Evolutionary conservation across 2,329 filamentous ascomycete species (phyloP).

Genomic region (Reticulascus tulasneorum): DNA sequence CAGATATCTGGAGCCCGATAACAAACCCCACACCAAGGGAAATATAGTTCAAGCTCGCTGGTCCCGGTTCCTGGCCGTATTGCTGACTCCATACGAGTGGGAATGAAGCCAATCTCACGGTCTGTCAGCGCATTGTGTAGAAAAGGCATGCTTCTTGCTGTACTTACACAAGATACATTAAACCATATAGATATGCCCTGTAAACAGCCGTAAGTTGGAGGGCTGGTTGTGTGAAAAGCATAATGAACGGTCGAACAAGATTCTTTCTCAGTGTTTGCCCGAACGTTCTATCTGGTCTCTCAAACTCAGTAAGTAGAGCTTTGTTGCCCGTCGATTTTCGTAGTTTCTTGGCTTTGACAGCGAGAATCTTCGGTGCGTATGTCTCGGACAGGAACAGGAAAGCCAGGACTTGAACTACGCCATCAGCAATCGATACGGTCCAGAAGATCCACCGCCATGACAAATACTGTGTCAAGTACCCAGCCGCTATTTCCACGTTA

Average conservation of each 20-base stretch:
- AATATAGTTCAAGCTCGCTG: conserved; percentile 48
- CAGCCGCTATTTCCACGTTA: conserved; percentile 30
- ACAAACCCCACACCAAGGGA: conserved; percentile 49
- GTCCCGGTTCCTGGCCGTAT: conserved; percentile 43
- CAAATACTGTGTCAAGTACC: conserved; percentile 31
- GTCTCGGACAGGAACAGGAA: conserved; percentile 36
- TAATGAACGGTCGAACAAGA: conserved; percentile 41
- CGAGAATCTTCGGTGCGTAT: conserved; percentile 28
- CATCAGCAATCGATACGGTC: conserved; percentile 34
- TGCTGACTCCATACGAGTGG: conserved; percentile 41
- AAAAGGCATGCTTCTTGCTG: rapidly evolving
- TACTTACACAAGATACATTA: conserved; percentile 47
- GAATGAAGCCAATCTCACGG: conserved; percentile 43
- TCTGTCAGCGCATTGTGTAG: rapidly evolving
- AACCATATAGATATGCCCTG: conserved; percentile 46
- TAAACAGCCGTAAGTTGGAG: conserved; percentile 46
- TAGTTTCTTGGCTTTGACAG: conserved; percentile 21
- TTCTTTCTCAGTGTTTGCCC: conserved; percentile 21
- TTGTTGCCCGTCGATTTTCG: conserved; percentile 24
- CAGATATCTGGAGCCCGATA: conserved; percentile 52
- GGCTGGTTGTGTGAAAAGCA: conserved; percentile 47
- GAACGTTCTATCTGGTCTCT: conserved; percentile 21
- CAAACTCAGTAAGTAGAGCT: conserved; percentile 22
- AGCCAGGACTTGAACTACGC: conserved; percentile 26
- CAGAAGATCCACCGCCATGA: conserved; percentile 44